Evolutionary conservation across 139 green algal species (phyloP).

Genomic region (Eudorina sp.): DNA sequence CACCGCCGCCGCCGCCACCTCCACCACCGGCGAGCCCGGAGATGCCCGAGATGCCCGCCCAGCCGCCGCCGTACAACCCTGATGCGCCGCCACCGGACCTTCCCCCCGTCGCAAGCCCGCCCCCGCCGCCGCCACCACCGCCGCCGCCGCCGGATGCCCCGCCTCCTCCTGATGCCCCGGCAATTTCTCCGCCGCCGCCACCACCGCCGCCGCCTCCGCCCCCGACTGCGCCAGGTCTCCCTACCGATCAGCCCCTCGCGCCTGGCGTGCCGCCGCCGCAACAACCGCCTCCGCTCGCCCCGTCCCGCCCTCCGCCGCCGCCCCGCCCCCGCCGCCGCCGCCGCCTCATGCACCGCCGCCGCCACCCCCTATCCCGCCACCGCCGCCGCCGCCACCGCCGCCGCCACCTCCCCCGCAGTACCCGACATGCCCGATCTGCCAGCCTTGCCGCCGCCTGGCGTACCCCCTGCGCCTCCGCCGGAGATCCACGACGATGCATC

Average conservation of each 20-base stretch:
- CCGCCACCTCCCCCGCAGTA: too few relatives aligned
- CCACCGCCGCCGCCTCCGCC: constrained; percentile 22
- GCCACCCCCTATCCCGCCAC: neutral
- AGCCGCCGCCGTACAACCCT: neutral
- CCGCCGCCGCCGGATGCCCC: neutral
- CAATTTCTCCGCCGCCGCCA: neutral
- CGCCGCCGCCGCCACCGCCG: neutral
- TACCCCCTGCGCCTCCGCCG: neutral
- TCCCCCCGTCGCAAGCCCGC: neutral
- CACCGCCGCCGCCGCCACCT: neutral
- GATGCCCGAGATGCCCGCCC: neutral
- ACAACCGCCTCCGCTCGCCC: neutral
- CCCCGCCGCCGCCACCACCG: neutral
- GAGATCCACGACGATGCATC: neutral
- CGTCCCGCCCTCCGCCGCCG: neutral
- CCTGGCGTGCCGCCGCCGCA: neutral
- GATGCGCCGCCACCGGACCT: neutral
- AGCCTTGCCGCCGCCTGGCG: neutral
- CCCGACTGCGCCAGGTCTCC: neutral
- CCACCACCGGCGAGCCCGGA: neutral
- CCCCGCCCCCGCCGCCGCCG: neutral
- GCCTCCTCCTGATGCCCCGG: neutral
- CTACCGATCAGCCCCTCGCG: neutral
- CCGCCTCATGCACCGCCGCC: neutral
- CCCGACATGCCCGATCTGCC: neutral